Base-by-base conservation (phyloP, 768 basidiomycete genomes). In the Punctularia strigosozonata region DNA sequence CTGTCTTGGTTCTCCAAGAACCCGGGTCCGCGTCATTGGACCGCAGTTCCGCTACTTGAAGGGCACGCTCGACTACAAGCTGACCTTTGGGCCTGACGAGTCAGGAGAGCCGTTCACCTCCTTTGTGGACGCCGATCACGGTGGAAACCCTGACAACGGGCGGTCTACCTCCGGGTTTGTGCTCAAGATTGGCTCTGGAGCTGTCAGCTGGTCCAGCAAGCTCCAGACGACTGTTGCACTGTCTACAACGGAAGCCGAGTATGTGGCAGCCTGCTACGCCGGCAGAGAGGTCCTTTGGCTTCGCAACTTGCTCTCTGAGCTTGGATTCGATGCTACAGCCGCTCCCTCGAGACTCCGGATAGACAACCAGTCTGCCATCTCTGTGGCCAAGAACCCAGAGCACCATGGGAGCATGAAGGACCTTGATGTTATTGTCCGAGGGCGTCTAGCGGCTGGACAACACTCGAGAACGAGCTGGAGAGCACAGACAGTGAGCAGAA, bases 31-130 rank as follows among this genome's bases (percentile, higher is more conserved):
- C 39, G 40, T 1, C 67, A 72, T 41, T 67, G 63, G 56, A 43
- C 46, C 0, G 62, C 62, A 3, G 52, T 54, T 66, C 31, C 48
- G 56, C 2, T 73, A 71, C 44, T 49, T 73, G 36, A 46, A 50
- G 17, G 56, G 51, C 13, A 63, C 61, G 3, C 32, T 30, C 7
- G 47, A 55, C 30, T 38, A 41, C 15, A 37, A 39, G 19, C 46
- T 57, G 22, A 43, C 44, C 6, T 54, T 45, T 32, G 43, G 43
- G 2, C 41, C 30, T 37, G n/a, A n/a, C 22, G 21, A 15, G 40
- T 33, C n/a, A 13, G 45, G 33, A 19, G 22, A 2, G 22, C 28
- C 23, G 7, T 32, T 52, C 4, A 28, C 30, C 28, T 26, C 46
- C 3, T 59, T 38, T 37, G 37, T 44, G 1, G 58, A 63, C 26